A percentile compares a stretch with the other conserved stretches of the same genome.
These are phyloP conservation scores for Salvia rosmarinus DNA, from an alignment of 257 asterid species.

Conservation along the genomic window DNA sequence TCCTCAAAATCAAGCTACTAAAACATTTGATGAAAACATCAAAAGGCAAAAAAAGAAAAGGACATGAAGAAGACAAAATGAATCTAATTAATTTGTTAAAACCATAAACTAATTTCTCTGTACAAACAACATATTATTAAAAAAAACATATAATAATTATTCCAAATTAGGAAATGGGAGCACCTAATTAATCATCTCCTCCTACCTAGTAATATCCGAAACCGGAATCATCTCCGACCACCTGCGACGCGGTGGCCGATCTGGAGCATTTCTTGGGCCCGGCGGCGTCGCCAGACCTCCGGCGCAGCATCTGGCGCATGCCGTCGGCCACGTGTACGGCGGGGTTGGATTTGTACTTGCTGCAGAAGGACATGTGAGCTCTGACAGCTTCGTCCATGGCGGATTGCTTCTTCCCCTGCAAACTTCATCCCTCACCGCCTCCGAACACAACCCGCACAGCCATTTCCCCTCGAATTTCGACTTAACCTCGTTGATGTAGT, in stretches of 20 bases:
- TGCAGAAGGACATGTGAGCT: constrained; percentile 85
- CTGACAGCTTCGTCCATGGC: constrained; percentile 70
- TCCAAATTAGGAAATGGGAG: background rate
- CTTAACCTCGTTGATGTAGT: constrained; percentile 70
- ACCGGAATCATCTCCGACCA: constrained; percentile 56
- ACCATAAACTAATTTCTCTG: constrained; percentile 6
- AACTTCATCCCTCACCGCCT: constrained; percentile 84
- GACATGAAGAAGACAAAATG: background rate
- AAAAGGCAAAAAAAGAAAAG: background rate
- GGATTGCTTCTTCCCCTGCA: constrained; percentile 48
- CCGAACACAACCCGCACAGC: constrained; percentile 89
- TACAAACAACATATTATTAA: constrained; percentile 37
- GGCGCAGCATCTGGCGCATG: constrained; percentile 81
- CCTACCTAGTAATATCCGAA: constrained; percentile 40
- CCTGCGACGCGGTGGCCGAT: constrained; percentile 60
- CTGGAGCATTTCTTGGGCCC: constrained; percentile 49
- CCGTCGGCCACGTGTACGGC: constrained; percentile 85
- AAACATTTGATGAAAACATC: background rate
- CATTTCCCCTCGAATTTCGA: constrained; percentile 77
- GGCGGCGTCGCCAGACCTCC: constrained; percentile 53
- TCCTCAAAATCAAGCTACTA: background rate
- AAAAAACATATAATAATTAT: constrained; percentile 4
- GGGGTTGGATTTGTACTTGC: constrained; percentile 75
- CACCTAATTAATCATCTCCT: background rate
- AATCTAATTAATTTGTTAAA: background rate